Evolutionary conservation across 2,329 filamentous ascomycete genomes (phyloP).

Genomic region (Neospermospora avenae): DNA sequence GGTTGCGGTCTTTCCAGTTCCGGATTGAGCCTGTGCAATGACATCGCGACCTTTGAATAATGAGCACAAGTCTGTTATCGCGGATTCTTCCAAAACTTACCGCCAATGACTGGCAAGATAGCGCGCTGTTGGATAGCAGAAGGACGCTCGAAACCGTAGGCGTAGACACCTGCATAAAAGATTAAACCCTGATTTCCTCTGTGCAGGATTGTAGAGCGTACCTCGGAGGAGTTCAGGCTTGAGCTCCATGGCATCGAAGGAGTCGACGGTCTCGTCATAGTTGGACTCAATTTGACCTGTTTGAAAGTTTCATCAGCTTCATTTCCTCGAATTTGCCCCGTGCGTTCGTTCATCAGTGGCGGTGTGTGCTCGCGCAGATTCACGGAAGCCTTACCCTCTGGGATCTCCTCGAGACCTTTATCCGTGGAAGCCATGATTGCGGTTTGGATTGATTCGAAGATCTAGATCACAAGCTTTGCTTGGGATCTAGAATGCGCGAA

Average conservation of each 20-base stretch:
- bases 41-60: constrained; percentile 78
- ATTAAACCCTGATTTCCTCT: constrained; percentile 22
- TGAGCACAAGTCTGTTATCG: constrained; percentile 19
- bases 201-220: constrained; percentile 43
- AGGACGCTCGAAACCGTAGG: constrained; percentile 99
- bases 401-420: constrained; percentile 97
- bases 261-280: constrained; percentile 99
- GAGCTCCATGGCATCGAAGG: constrained; percentile 97
- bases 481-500: constrained; percentile 59
- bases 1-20: constrained; percentile 99
- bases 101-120: constrained; percentile 99
- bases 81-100: constrained; percentile 49
- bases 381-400: constrained; percentile 67
- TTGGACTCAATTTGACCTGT: constrained; percentile 99
- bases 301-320: constrained; percentile 25
- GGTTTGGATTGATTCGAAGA: constrained; percentile 47
- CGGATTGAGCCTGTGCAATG: constrained; percentile 98
- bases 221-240: constrained; percentile 96
- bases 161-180: constrained; percentile 69
- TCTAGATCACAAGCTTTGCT: constrained; percentile 76
- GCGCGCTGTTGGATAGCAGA: constrained; percentile 99
- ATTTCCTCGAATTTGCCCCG: constrained; percentile 9
- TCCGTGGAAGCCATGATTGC: constrained; percentile 95
- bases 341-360: constrained; percentile 17
- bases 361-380: constrained; percentile 25